These are phyloP conservation scores for Schwanniomyces yamadae DNA, from an alignment of 805 yeast species.

Conservation along the genomic window DNA sequence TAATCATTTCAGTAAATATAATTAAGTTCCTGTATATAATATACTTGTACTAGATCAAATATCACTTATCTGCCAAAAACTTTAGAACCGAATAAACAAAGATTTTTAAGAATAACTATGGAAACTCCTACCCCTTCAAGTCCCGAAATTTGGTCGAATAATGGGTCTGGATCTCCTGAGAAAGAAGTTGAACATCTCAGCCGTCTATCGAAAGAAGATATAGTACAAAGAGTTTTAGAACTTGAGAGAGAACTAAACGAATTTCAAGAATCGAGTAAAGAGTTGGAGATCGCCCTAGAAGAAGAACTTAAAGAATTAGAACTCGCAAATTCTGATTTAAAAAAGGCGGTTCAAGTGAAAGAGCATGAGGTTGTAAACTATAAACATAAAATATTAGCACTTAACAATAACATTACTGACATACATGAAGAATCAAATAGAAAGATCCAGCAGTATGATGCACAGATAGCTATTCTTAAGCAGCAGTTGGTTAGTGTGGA, in stretches of 20 bases:
- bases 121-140: too few species aligned
- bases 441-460: conserved; percentile 16
- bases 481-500: conserved; percentile 39
- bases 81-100: too few species aligned
- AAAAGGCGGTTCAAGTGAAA: conserved; percentile 13
- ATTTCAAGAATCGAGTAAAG: conserved; percentile 44
- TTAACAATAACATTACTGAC: conserved; percentile 20
- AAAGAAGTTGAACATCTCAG: too few species aligned
- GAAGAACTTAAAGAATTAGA: conserved; percentile 40
- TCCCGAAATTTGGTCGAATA: too few species aligned
- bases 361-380: conserved; percentile 19
- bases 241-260: conserved; percentile 39
- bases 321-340: conserved; percentile 17
- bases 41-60: too few species aligned
- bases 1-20: too few species aligned
- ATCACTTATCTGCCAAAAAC: too few species aligned
- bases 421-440: conserved; percentile 13
- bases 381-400: conserved; percentile 11
- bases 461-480: conserved; percentile 20
- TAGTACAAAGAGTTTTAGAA: conserved; percentile 29
- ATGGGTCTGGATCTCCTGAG: too few species aligned
- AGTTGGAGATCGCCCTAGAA: conserved; percentile 44
- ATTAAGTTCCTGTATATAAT: too few species aligned
- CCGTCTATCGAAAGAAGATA: conserved; percentile 16
- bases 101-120: too few species aligned